phyloP scores from a whole-genome alignment of 1,139 yeast species.

The Suhomyces chickasaworum region DNA sequence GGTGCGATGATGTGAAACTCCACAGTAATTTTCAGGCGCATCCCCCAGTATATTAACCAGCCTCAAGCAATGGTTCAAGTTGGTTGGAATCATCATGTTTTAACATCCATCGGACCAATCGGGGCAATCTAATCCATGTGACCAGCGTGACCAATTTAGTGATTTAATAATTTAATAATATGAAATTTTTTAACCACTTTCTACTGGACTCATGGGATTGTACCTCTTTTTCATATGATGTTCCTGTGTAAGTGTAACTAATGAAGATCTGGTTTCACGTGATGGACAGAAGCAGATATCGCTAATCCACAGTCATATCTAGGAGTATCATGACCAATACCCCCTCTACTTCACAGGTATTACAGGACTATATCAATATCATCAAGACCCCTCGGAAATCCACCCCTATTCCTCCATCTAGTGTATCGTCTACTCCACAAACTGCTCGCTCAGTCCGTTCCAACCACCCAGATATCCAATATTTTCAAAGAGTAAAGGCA shows the following conservation, averaged over 20 bases:
- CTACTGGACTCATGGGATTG: too few relatives aligned
- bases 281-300: background rate
- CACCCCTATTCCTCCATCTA: background rate
- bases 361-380: constrained; percentile 33
- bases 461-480: constrained; percentile 43
- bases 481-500: constrained; percentile 38
- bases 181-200: too few relatives aligned
- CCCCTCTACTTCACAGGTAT: constrained; percentile 31
- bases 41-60: too few relatives aligned
- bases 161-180: too few relatives aligned
- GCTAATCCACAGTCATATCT: constrained; percentile 8
- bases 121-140: too few relatives aligned
- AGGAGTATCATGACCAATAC: constrained; percentile 11
- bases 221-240: background rate
- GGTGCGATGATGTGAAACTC: too few relatives aligned
- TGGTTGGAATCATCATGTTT: too few relatives aligned
- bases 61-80: too few relatives aligned
- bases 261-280: background rate
- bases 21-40: too few relatives aligned
- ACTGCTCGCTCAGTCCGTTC: background rate
- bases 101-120: too few relatives aligned
- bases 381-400: constrained; percentile 23
- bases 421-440: constrained; percentile 2
- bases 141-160: too few relatives aligned
- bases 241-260: background rate